Percentiles rank a stretch among this genome's conserved stretches.
phyloP scores from a whole-genome alignment of 768 basidiomycete genomes.

The Russula foetens region DNA sequence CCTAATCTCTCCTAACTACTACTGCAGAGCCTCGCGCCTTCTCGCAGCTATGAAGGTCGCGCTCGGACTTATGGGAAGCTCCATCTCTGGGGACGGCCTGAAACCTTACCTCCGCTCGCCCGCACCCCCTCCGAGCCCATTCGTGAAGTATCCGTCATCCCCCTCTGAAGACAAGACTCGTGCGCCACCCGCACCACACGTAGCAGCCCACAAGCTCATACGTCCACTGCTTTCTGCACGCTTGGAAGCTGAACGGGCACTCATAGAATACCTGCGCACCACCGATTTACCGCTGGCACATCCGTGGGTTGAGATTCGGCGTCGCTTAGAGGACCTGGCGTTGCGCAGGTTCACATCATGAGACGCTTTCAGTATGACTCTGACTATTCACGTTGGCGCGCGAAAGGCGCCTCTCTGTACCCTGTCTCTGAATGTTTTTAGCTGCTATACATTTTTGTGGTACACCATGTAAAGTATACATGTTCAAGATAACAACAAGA shows the following conservation, averaged over 20 bases:
- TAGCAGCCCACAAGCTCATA: neutral
- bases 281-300: neutral
- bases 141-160: constrained; percentile 27
- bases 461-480: constrained; percentile 4
- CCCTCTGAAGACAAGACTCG: constrained; percentile 1
- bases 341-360: neutral
- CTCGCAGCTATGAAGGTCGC: constrained; percentile 34
- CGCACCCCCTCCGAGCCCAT: constrained; percentile 35
- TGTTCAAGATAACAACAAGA: neutral
- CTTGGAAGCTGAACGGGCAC: neutral
- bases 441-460: neutral
- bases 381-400: neutral
- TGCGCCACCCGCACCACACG: neutral
- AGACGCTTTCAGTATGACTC: neutral
- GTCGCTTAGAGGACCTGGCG: neutral
- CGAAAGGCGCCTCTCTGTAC: neutral
- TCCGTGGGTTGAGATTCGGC: neutral
- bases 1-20: neutral
- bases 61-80: constrained; percentile 28
- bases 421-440: neutral
- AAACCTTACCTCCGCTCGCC: constrained; percentile 33
- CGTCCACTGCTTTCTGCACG: constrained; percentile 1
- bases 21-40: constrained; percentile 27
- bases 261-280: neutral
- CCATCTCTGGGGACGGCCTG: constrained; percentile 24